Evolutionary conservation across 2,329 filamentous ascomycete genomes (phyloP), one percentile per base, ranked within the genome.

Genomic region (Bipolaris cookei): DNA sequence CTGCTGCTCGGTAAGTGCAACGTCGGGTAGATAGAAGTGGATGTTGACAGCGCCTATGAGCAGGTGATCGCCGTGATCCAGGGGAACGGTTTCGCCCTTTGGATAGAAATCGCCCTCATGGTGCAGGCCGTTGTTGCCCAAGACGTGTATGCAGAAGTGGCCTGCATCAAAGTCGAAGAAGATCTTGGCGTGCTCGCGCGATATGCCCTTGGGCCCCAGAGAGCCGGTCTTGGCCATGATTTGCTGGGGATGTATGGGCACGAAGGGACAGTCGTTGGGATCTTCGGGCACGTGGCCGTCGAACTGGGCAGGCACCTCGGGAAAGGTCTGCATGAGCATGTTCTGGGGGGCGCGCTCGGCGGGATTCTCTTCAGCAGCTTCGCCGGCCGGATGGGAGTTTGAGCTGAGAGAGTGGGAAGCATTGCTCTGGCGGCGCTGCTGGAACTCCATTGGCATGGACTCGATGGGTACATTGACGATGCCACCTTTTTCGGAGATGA

Each of bases 21-120:
- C 65, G 42, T 77, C 74, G 39, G 89, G 90, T 62, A 92, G 85
- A 42, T 86, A 79, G 72, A 93, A 92, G 13, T 78, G 79, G 61
- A 93, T 87, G 43, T 83, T 80, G 3, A 93, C 84, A 58, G 87
- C 86, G 54, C 90, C 89, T 71, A 93, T 89, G 70, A 90, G 87
- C 37, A 93, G 81, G n/a, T 81, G 78, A 62, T 86, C 86, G 34
- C 88, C 86, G 65, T 88, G 87, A 44, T 83, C 81, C 18, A 94
- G 77, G 54, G 83, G 83, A 7, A 69, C 59, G 2, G 66, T 41
- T 4, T 55, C 47, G 28, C 66, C 68, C 18, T 62, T 60, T 1
- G 54, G 37, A 18, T 62, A 62, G 38, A 72, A 74, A 0, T 54
- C 14, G 10, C 61, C 61, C 42, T 76, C 72, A 42, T 76, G 71